These are phyloP conservation scores for Linnemannia schmuckeri DNA, from an alignment of 192 early-diverging fungal genomes.

Conservation along the genomic window DNA sequence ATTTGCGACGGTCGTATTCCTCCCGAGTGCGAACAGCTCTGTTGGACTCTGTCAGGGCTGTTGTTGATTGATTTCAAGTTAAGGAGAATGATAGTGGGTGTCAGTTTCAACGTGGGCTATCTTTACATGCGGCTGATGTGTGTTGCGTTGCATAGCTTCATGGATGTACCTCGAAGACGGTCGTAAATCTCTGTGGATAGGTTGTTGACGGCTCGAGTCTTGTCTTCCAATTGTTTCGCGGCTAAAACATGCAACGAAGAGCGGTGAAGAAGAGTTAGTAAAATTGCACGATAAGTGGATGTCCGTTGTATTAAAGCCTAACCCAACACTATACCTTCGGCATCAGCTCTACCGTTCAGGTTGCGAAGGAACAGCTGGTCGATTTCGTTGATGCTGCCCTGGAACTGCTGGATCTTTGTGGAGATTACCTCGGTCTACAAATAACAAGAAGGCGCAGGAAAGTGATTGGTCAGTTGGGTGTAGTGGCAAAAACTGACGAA, in stretches of 20 bases:
- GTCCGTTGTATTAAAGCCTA: background rate
- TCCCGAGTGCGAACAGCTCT: slow-evolving; percentile 38
- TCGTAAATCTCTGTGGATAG: slow-evolving; percentile 52
- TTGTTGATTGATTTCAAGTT: background rate
- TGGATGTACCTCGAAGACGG: slow-evolving; percentile 41
- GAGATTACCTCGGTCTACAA: slow-evolving; percentile 51
- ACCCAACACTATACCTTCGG: slow-evolving; percentile 3
- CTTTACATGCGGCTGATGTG: background rate
- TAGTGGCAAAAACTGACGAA: background rate
- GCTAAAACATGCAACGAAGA: background rate
- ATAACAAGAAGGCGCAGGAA: background rate
- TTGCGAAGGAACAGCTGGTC: slow-evolving; percentile 47
- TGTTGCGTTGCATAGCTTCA: background rate
- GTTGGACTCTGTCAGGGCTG: slow-evolving; percentile 38
- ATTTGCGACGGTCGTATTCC: slow-evolving; percentile 48
- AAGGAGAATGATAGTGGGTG: background rate
- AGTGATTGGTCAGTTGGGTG: background rate
- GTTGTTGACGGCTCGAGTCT: slow-evolving; percentile 28
- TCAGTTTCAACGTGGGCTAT: background rate
- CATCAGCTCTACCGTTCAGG: slow-evolving; percentile 14
- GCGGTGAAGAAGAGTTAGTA: background rate
- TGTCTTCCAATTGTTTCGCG: slow-evolving; percentile 31
- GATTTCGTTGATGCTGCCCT: slow-evolving; percentile 38
- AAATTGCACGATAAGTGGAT: background rate
- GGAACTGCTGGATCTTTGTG: slow-evolving; percentile 51